Evolutionary conservation across 352 stramenopile species (phyloP).

Genomic region (Phytopythium chamaehyphon): DNA sequence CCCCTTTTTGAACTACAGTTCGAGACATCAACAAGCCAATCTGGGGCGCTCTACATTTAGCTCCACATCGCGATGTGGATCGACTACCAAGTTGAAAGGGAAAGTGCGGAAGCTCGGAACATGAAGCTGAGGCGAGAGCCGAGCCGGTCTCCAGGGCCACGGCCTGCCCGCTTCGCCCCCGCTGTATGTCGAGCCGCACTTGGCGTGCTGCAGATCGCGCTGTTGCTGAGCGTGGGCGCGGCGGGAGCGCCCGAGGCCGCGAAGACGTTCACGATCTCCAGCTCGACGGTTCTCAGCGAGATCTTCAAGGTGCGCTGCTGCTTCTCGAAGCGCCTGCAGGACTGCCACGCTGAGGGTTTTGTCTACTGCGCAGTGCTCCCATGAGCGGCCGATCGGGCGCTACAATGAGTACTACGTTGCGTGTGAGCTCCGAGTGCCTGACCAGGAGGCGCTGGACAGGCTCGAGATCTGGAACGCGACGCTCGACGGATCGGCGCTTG

Average conservation of each 20-base stretch:
- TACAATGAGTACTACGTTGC: slow-evolving; percentile 85
- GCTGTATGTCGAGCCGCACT: no score
- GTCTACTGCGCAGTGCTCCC: slow-evolving; percentile 74
- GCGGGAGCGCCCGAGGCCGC: neutral
- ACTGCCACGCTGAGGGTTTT: no score
- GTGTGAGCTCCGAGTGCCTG: slow-evolving; percentile 45
- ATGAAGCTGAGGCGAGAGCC: neutral
- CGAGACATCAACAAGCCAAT: no score
- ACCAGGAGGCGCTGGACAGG: slow-evolving; percentile 19
- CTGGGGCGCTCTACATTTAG: neutral
- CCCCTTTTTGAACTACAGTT: neutral
- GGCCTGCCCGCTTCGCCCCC: no score
- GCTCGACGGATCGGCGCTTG: slow-evolving; percentile 38
- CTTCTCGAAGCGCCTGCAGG: no score
- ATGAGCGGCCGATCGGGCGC: slow-evolving; percentile 55
- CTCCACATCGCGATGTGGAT: neutral
- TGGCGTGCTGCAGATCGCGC: neutral
- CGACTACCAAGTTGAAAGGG: neutral
- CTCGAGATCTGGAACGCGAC: slow-evolving; percentile 41
- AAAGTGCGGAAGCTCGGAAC: neutral
- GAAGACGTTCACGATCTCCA: slow-evolving; percentile 1
- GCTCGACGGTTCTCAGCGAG: slow-evolving; percentile 10
- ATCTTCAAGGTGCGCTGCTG: slow-evolving; percentile 7
- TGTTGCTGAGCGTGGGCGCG: neutral
- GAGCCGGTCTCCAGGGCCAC: neutral